Evolutionary conservation across 805 yeast genomes (phyloP).

Genomic region (Candida arabinofermentans): DNA sequence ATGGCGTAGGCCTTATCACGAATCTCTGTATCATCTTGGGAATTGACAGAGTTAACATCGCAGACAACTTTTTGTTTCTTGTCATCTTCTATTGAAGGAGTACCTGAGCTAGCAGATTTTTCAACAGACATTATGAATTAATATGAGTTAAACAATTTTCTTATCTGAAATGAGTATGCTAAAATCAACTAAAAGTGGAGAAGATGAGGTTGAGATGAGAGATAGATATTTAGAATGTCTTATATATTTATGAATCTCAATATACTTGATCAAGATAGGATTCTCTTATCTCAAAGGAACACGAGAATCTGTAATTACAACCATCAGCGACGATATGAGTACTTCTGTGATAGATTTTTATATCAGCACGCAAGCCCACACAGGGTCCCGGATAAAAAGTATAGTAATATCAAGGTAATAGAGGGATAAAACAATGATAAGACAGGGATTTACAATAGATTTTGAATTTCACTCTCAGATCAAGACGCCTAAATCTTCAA

Average conservation of each 20-base stretch:
- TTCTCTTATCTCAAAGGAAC: too few relatives aligned
- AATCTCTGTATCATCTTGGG: slow-evolving; percentile 9
- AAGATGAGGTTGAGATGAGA: background rate
- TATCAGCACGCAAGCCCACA: too few relatives aligned
- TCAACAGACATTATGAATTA: background rate
- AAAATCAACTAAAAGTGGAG: too few relatives aligned
- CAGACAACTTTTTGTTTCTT: background rate
- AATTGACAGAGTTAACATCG: background rate
- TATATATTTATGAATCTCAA: background rate
- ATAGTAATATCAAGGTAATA: too few relatives aligned
- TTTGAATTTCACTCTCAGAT: too few relatives aligned
- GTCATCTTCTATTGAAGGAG: background rate
- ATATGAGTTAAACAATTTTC: background rate
- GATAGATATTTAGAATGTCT: background rate
- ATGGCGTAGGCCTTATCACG: slow-evolving; percentile 17
- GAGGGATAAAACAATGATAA: too few relatives aligned
- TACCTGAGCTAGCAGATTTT: background rate
- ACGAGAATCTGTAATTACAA: too few relatives aligned
- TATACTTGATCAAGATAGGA: background rate
- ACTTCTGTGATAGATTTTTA: too few relatives aligned
- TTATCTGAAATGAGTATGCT: background rate
- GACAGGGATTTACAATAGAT: too few relatives aligned
- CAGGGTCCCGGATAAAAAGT: too few relatives aligned
- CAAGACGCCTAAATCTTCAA: background rate
- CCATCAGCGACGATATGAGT: too few relatives aligned